phyloP scores from a whole-genome alignment of 495 filamentous ascomycete species.

The Aspergillus coremiiformis region DNA sequence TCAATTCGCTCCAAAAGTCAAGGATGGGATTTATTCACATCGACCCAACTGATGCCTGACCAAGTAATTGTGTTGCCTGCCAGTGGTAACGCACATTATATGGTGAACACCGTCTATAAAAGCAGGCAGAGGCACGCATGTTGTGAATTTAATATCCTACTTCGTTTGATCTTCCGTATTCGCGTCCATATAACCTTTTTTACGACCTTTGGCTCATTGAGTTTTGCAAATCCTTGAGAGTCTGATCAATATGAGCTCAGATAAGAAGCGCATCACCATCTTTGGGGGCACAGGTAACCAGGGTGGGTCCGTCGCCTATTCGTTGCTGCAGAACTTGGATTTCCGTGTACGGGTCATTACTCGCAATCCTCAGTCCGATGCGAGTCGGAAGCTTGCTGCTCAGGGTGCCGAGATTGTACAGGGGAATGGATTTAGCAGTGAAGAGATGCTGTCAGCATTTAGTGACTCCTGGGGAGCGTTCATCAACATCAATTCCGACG shows the following conservation, averaged over 20 bases:
- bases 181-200: not conserved
- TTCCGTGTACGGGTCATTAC: constrained; percentile 36
- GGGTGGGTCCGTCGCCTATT: constrained; percentile 34
- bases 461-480: constrained; percentile 22
- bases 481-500: constrained; percentile 30
- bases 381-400: constrained; percentile 25
- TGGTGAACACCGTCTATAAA: not conserved
- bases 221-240: not conserved
- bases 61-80: not conserved
- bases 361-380: constrained; percentile 32
- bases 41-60: not conserved
- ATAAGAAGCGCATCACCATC: constrained; percentile 16
- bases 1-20: not conserved
- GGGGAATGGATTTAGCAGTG: constrained; percentile 32
- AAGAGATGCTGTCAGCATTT: constrained; percentile 18
- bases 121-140: not conserved
- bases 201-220: not conserved
- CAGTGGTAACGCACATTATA: not conserved
- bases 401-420: constrained; percentile 43
- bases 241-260: not conserved
- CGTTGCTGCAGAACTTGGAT: constrained; percentile 23
- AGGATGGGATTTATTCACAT: not conserved
- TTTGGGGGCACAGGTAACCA: constrained; percentile 32
- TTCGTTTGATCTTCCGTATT: not conserved
- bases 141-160: not conserved